Conservation (phyloP, 139 green algal species). For the Diplosphaera chodatii region DNA sequence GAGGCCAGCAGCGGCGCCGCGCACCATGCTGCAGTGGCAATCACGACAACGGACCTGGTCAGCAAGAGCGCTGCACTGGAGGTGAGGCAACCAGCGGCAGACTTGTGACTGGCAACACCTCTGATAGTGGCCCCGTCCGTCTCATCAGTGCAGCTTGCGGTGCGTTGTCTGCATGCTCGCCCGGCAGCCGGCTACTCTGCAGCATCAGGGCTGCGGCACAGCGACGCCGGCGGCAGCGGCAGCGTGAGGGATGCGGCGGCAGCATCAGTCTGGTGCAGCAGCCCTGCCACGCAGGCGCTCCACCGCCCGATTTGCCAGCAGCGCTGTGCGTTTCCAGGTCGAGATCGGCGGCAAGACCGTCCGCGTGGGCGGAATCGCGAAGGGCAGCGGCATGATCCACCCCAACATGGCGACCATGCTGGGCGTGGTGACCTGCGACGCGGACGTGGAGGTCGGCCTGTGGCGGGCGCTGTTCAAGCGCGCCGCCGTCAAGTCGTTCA, state of each 20-base stretch:
- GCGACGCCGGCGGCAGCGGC: too few relatives aligned
- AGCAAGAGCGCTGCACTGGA: constrained; percentile 84
- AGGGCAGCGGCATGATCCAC: constrained; percentile 99
- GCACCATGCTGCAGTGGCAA: constrained; percentile 73
- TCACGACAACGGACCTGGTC: constrained; percentile 88
- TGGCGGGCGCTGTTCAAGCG: constrained; percentile 76
- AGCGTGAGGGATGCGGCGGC: too few relatives aligned
- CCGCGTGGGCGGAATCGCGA: constrained; percentile 86
- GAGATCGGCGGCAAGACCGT: constrained; percentile 57
- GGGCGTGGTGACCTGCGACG: constrained; percentile 90
- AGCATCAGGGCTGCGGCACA: too few relatives aligned
- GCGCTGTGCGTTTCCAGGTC: constrained; percentile 2
- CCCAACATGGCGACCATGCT: constrained; percentile 99
- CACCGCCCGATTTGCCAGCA: too few relatives aligned
- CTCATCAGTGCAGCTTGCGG: background rate
- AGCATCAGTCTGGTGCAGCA: too few relatives aligned
- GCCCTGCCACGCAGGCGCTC: too few relatives aligned
- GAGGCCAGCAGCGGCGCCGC: constrained; percentile 48
- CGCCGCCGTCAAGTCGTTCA: constrained; percentile 68
- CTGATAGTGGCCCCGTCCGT: too few relatives aligned
- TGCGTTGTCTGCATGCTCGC: too few relatives aligned
- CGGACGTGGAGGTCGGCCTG: constrained; percentile 55
- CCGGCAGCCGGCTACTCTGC: too few relatives aligned
- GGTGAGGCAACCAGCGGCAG: constrained; percentile 19
- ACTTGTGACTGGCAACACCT: too few relatives aligned